Conservation (phyloP, 345 rosid species). For the Arabidopsis suecica region DNA sequence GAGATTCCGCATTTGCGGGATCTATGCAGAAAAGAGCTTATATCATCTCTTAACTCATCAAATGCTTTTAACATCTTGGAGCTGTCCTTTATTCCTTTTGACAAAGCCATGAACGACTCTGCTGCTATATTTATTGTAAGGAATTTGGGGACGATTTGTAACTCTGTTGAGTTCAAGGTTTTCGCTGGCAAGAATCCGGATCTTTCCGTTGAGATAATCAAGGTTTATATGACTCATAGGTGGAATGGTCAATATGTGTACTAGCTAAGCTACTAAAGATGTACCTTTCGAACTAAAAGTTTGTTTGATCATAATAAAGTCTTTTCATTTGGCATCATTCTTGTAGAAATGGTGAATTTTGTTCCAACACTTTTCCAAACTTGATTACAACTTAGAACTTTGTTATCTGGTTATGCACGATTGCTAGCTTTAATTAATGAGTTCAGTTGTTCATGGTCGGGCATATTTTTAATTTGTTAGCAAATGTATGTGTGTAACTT, state of each 20-base stretch:
- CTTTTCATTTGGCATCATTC: too few relatives aligned
- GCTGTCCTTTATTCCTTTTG: constrained; percentile 11
- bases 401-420: too few relatives aligned
- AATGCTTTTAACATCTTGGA: constrained; percentile 8
- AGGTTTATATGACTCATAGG: background rate
- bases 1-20: constrained; percentile 15
- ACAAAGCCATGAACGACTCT: background rate
- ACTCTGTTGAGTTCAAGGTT: background rate
- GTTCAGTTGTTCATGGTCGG: too few relatives aligned
- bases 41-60: background rate
- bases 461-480: too few relatives aligned
- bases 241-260: background rate
- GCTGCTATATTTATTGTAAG: background rate
- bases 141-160: background rate
- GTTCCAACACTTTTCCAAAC: too few relatives aligned
- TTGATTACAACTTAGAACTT: too few relatives aligned
- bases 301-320: too few relatives aligned
- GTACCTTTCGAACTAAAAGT: too few relatives aligned
- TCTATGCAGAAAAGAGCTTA: constrained; percentile 16
- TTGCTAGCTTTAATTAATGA: too few relatives aligned
- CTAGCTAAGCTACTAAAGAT: too few relatives aligned
- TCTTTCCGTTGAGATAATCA: constrained; percentile 25
- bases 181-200: constrained; percentile 12
- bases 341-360: too few relatives aligned
- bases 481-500: too few relatives aligned